phyloP scores from a whole-genome alignment of 805 yeast genomes.

The Millerozyma acaciae region DNA sequence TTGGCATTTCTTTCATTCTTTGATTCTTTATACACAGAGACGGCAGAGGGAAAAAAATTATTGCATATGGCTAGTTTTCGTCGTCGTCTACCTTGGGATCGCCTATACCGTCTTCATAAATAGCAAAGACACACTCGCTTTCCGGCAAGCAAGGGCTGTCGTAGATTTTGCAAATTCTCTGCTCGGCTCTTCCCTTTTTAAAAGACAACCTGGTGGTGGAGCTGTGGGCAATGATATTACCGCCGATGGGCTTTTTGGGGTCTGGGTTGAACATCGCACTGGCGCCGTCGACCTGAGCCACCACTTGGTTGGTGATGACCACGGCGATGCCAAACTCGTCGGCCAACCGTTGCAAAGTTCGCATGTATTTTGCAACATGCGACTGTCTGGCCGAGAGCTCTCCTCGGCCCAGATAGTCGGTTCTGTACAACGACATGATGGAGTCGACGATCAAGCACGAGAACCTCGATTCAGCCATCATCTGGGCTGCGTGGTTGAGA shows the following conservation, averaged over 20 bases:
- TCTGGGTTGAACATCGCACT: slow-evolving; percentile 82
- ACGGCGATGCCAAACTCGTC: slow-evolving; percentile 98
- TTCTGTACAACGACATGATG: slow-evolving; percentile 92
- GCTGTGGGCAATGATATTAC: slow-evolving; percentile 94
- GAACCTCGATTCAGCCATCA: slow-evolving; percentile 95
- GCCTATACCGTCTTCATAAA: slow-evolving; percentile 94
- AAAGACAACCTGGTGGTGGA: slow-evolving; percentile 90
- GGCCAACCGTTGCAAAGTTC: slow-evolving; percentile 86
- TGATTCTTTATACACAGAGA: slow-evolving; percentile 16
- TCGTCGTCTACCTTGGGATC: slow-evolving; percentile 86
- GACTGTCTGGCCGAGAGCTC: slow-evolving; percentile 92
- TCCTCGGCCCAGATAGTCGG: slow-evolving; percentile 94
- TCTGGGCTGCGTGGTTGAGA: slow-evolving; percentile 83
- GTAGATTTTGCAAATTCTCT: slow-evolving; percentile 88
- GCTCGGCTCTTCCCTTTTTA: slow-evolving; percentile 87
- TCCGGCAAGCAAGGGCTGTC: slow-evolving; percentile 98
- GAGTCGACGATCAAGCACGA: slow-evolving; percentile 92
- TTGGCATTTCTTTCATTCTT: too few species aligned
- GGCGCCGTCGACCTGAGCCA: slow-evolving; percentile 95
- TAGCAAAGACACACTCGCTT: slow-evolving; percentile 90
- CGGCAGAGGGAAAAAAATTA: slow-evolving; percentile 26
- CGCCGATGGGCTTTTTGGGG: slow-evolving; percentile 98
- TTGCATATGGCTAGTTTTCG: slow-evolving; percentile 5
- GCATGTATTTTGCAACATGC: slow-evolving; percentile 90
- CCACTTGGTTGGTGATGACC: slow-evolving; percentile 89